A percentile compares a stretch with the other conserved stretches of the same genome.
These are phyloP conservation scores for Nemania sp. DNA, from an alignment of 2,329 filamentous ascomycete genomes.

Conservation along the genomic window DNA sequence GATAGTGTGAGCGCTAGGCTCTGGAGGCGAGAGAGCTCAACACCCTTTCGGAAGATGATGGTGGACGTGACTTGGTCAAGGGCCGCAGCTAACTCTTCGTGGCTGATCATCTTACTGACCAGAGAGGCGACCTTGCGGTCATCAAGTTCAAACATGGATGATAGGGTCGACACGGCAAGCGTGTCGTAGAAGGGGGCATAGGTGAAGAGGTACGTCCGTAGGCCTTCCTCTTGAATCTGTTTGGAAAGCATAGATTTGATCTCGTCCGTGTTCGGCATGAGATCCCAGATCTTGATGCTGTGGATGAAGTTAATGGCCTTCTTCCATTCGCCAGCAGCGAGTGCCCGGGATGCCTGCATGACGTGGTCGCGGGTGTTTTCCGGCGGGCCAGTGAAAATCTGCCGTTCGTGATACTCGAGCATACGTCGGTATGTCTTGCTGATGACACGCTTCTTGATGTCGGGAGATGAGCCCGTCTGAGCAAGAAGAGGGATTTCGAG, in stretches of 20 bases:
- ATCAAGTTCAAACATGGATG: slow-evolving; percentile 94
- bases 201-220: slow-evolving; percentile 98
- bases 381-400: slow-evolving; percentile 97
- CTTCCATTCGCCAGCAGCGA: slow-evolving; percentile 98
- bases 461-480: slow-evolving; percentile 94
- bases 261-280: slow-evolving; percentile 91
- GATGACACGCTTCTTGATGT: slow-evolving; percentile 97
- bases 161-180: slow-evolving; percentile 84
- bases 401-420: slow-evolving; percentile 99
- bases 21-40: slow-evolving; percentile 95
- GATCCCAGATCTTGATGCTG: slow-evolving; percentile 99
- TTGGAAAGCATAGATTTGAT: slow-evolving; percentile 98
- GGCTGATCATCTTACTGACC: slow-evolving; percentile 99
- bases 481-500: slow-evolving; percentile 97
- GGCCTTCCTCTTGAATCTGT: slow-evolving; percentile 98
- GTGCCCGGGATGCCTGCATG: slow-evolving; percentile 97
- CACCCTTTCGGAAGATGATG: slow-evolving; percentile 99
- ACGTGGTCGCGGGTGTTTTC: slow-evolving; percentile 99
- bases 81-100: slow-evolving; percentile 95
- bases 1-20: slow-evolving; percentile 92
- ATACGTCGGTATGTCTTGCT: slow-evolving; percentile 99
- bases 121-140: slow-evolving; percentile 92
- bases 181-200: slow-evolving; percentile 99
- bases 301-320: slow-evolving; percentile 93
- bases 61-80: slow-evolving; percentile 97